phyloP scores from a whole-genome alignment of 208 protist species.

The Acanthamoeba triangularis region DNA sequence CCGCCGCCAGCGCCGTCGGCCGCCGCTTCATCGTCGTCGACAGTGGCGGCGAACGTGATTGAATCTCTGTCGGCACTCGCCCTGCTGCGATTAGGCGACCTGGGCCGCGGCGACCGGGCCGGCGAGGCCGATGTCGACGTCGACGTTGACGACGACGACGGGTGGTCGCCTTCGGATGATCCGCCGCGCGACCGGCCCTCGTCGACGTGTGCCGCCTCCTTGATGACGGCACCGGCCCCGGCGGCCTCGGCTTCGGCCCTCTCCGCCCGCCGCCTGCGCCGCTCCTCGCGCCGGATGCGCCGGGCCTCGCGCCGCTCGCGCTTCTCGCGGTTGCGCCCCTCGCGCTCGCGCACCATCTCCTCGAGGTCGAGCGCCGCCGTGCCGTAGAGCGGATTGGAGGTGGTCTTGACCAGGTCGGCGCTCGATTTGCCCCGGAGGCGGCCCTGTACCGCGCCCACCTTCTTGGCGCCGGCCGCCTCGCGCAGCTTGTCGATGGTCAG shows the following conservation, averaged over 20 bases:
- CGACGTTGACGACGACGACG: neutral
- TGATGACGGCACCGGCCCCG: too few species aligned
- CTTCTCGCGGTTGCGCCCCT: constrained; percentile 4
- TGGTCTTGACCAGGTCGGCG: neutral
- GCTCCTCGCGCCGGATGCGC: neutral
- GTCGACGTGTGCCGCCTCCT: too few species aligned
- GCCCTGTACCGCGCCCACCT: neutral
- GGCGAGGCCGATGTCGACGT: neutral
- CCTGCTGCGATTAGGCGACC: neutral
- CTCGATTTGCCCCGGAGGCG: neutral
- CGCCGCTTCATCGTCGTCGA: neutral
- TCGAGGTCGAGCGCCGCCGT: neutral
- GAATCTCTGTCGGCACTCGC: neutral
- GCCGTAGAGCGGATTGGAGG: constrained; percentile 20
- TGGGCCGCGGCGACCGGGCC: neutral
- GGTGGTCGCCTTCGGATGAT: neutral
- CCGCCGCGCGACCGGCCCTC: too few species aligned
- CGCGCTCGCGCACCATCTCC: constrained; percentile 5
- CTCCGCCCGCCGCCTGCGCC: neutral
- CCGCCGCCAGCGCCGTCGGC: neutral
- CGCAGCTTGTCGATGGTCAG: neutral
- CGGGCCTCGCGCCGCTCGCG: neutral
- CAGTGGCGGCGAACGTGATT: neutral
- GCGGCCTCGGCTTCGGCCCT: too few species aligned
- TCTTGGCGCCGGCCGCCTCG: neutral